Percentiles rank a stretch among this genome's conserved stretches.
These are phyloP conservation scores for Helicostylum pulchrum DNA, from an alignment of 192 early-diverging fungal species.

Conservation along the genomic window DNA sequence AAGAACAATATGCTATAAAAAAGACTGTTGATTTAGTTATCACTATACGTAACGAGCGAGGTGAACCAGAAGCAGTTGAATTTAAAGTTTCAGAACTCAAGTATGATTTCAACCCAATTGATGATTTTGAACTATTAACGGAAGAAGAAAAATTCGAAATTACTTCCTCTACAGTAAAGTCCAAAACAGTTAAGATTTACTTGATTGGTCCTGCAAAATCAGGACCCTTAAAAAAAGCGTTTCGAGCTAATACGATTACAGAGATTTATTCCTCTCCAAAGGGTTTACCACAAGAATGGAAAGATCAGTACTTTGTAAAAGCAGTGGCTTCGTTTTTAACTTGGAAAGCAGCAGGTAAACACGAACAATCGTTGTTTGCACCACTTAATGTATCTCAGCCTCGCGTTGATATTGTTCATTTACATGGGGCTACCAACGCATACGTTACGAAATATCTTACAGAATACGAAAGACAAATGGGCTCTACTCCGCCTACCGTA, in stretches of 20 bases:
- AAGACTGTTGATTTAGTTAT: constrained; percentile 26
- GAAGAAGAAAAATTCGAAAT: neutral
- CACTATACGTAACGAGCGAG: constrained; percentile 37
- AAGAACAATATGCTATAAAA: constrained; percentile 24
- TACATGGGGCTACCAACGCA: constrained; percentile 19
- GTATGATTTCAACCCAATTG: constrained; percentile 20
- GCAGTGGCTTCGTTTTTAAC: constrained; percentile 47
- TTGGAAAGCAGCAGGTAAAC: constrained; percentile 34
- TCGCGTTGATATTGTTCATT: constrained; percentile 50
- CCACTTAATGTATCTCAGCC: constrained; percentile 14
- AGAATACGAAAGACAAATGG: constrained; percentile 25
- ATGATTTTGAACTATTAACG: neutral
- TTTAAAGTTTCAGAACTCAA: constrained; percentile 38
- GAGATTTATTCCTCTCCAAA: constrained; percentile 47
- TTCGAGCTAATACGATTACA: constrained; percentile 29
- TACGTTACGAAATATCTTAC: constrained; percentile 44
- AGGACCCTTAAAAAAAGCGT: constrained; percentile 45
- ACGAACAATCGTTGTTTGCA: constrained; percentile 51
- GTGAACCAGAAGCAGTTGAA: constrained; percentile 26
- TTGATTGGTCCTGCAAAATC: constrained; percentile 47
- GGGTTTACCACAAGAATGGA: constrained; percentile 56
- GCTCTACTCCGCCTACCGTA: constrained; percentile 41
- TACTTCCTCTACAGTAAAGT: neutral
- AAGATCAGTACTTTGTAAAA: constrained; percentile 55
- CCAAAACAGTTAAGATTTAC: constrained; percentile 38